A percentile compares a stretch with the other conserved stretches of the same genome.
These are phyloP conservation scores for Penicillium sp. DNA, from an alignment of 2,329 filamentous ascomycete genomes.

Conservation along the genomic window DNA sequence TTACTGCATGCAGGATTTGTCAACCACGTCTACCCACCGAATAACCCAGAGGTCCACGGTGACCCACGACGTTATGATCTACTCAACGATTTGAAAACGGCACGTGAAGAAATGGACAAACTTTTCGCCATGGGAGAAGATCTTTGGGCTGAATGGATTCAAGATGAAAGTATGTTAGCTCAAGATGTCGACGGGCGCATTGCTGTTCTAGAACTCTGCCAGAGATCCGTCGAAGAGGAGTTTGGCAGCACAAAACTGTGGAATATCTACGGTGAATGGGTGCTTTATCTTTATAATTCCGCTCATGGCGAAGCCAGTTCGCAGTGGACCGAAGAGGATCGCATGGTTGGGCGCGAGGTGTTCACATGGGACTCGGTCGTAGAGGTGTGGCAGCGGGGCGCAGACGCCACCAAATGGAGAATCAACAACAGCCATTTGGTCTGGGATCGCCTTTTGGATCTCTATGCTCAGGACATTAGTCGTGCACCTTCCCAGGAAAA, in stretches of 20 bases:
- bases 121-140: constrained; percentile 64
- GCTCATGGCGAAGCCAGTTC: constrained; percentile 45
- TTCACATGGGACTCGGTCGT: constrained; percentile 59
- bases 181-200: constrained; percentile 57
- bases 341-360: constrained; percentile 57
- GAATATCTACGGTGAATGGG: constrained; percentile 63
- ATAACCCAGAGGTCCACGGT: constrained; percentile 46
- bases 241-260: constrained; percentile 61
- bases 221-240: constrained; percentile 61
- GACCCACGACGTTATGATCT: constrained; percentile 49
- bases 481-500: constrained; percentile 50
- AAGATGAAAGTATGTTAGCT: constrained; percentile 61
- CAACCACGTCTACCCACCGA: constrained; percentile 49
- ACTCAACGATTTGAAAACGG: constrained; percentile 47
- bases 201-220: constrained; percentile 59
- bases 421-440: constrained; percentile 61
- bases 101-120: constrained; percentile 60
- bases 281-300: constrained; percentile 56
- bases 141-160: constrained; percentile 63
- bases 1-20: constrained; percentile 50
- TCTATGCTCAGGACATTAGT: constrained; percentile 55
- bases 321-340: constrained; percentile 57
- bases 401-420: constrained; percentile 59
- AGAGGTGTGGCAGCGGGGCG: constrained; percentile 57
- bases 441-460: constrained; percentile 61